A percentile compares a stretch with the other conserved stretches of the same genome.
These are phyloP conservation scores for Aureobasidium sp. DNA, from an alignment of 2,329 filamentous ascomycete genomes.

Conservation along the genomic window DNA sequence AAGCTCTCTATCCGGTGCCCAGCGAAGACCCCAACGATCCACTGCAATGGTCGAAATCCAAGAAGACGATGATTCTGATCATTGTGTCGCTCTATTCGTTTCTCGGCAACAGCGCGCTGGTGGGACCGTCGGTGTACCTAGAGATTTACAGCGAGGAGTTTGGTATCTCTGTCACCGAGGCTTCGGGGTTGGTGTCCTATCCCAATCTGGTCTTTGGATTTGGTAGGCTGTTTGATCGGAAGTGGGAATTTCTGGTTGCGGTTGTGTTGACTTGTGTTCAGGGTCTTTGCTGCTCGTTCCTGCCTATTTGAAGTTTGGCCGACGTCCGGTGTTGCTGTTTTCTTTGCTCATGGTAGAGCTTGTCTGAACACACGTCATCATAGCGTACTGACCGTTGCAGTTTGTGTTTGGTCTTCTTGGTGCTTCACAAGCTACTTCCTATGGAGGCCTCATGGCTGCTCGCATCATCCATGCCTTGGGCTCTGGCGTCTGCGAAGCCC, in stretches of 20 bases:
- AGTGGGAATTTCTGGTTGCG: background rate
- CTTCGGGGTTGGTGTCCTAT: conserved; percentile 50
- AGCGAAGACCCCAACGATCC: conserved; percentile 54
- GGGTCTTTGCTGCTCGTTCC: conserved; percentile 48
- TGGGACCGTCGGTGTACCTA: conserved; percentile 52
- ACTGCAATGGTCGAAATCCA: conserved; percentile 47
- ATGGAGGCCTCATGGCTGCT: conserved; percentile 34
- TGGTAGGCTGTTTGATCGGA: conserved; percentile 25
- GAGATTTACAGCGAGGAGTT: conserved; percentile 46
- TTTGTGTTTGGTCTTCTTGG: conserved; percentile 36
- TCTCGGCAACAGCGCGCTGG: conserved; percentile 47
- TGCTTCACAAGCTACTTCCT: conserved; percentile 32
- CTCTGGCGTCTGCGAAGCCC: conserved; percentile 38
- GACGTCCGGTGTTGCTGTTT: conserved; percentile 35
- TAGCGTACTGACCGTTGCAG: background rate
- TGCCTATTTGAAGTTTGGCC: conserved; percentile 45
- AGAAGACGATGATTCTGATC: conserved; percentile 49
- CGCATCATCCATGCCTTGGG: conserved; percentile 36
- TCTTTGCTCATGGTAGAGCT: conserved; percentile 27
- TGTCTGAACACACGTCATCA: background rate
- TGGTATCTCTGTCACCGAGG: conserved; percentile 40
- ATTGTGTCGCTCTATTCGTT: conserved; percentile 49
- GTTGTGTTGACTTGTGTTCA: conserved; percentile 12
- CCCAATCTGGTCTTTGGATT: conserved; percentile 53
- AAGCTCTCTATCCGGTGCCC: conserved; percentile 52